Base-by-base conservation (phyloP, 192 early-diverging fungal genomes). In the Backusella sp. region DNA sequence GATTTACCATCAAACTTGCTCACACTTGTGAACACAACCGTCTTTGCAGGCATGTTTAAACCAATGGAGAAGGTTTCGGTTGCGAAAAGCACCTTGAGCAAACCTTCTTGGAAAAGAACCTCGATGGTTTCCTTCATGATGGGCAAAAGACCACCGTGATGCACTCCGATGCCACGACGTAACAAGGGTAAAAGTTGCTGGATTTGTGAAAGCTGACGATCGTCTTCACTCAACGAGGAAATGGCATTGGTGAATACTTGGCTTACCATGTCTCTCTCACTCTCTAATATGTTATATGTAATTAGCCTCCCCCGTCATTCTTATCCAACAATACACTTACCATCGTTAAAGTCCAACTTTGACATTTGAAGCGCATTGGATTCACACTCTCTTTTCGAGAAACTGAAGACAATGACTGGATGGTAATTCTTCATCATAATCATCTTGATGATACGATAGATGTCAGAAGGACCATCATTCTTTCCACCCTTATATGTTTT, bases 61-160 rank as follows among this genome's bases (percentile, higher is more conserved):
- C 98, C 98, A 73, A 99, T 99, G 28, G 98, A 95, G 82, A 99
- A 99, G 1, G 98, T 99, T 85, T 99, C 98, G 0, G 98, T 99
- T 0, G 98, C 98, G 89, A 97, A 98, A 75, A 99, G 82, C 1
- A 96, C 92, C 79, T 92, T 91, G 37, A 99, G 95, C 34, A 98
- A 85, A 1, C 96, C 95, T 39, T 91, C 83, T 19, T 91, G 88
- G 86, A 99, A 99, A 73, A 98, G 76, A 49, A 98, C 95, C 81
- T 99, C 98, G 3, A 99, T 96, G 74, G 97, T 93, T 86, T 99
- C 98, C 84, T 99, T 99, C 70, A 99, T 88, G 76, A 99, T 97
- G 6, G 98, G 98, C 68, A 99, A 87, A 37, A 98, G 87, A 52
- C 98, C 98, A 72, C 95, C 91, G 78, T 99, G 98, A 87, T 99